Percentiles rank a stretch among this genome's conserved stretches.
Conservation (phyloP, 768 basidiomycete genomes). For the Exidia glandulosa region DNA sequence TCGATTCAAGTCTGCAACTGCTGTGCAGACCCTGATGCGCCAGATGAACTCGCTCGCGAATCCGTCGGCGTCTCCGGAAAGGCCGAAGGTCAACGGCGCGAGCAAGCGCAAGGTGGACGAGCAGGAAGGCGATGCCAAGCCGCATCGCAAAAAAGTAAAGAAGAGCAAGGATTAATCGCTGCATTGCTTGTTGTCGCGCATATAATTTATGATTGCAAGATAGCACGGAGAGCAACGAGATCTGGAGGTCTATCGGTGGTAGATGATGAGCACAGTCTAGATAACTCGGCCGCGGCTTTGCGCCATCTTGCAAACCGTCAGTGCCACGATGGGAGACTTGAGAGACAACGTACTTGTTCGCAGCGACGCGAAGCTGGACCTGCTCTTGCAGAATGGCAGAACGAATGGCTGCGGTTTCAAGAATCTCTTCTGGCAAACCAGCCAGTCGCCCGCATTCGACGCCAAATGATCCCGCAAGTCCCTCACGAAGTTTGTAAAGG, state of each 20-base stretch:
- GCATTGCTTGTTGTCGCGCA: background rate
- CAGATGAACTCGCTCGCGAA: conserved; percentile 35
- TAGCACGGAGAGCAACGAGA: background rate
- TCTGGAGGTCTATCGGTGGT: background rate
- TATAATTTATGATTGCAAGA: background rate
- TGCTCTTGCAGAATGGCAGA: conserved; percentile 44
- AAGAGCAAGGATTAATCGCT: conserved; percentile 20
- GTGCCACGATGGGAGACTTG: background rate
- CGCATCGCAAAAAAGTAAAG: conserved; percentile 36
- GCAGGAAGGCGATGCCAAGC: conserved; percentile 19
- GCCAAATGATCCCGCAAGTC: conserved; percentile 80
- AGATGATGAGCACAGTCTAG: background rate
- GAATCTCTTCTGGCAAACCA: conserved; percentile 60
- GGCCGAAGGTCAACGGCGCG: conserved; percentile 6
- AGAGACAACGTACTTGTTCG: conserved; percentile 4
- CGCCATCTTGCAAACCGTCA: background rate
- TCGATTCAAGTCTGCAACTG: conserved; percentile 53
- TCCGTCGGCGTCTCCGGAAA: conserved; percentile 3
- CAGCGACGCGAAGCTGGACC: conserved; percentile 20
- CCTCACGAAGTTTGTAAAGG: conserved; percentile 62
- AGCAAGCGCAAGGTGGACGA: conserved; percentile 32
- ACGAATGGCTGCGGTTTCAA: conserved; percentile 43
- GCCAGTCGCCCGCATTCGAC: conserved; percentile 89
- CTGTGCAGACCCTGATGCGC: conserved; percentile 50
- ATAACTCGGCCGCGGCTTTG: background rate